phyloP scores from a whole-genome alignment of 257 asterid species.

The Jasminum sambac region DNA sequence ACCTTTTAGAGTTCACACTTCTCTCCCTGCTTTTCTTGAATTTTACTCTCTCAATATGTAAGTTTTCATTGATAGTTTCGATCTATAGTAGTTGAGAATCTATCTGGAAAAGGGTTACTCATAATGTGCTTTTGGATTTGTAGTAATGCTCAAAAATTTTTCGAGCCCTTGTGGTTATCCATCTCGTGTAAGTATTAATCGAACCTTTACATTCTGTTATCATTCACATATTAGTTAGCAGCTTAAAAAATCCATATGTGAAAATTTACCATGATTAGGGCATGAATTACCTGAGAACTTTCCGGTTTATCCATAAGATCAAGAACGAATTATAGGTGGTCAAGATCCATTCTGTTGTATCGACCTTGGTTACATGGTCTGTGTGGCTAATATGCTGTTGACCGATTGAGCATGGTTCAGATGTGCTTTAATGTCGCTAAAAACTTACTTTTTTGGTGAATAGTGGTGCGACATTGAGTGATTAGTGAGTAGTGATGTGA shows the following conservation, averaged over 20 bases:
- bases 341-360: neutral
- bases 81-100: neutral
- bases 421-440: too few species aligned
- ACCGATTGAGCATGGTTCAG: neutral
- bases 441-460: too few species aligned
- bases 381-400: neutral
- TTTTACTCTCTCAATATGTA: neutral
- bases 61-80: neutral
- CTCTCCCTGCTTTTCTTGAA: neutral
- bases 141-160: neutral
- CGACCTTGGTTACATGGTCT: neutral
- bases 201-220: neutral
- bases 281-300: neutral
- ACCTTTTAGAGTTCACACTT: too few species aligned
- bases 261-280: neutral
- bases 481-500: too few species aligned
- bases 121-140: slow-evolving; percentile 26
- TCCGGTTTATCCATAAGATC: slow-evolving; percentile 9
- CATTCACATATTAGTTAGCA: neutral
- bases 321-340: neutral
- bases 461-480: too few species aligned
- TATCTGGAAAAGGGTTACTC: slow-evolving; percentile 10
- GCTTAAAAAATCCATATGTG: neutral
- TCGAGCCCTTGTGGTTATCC: slow-evolving; percentile 18
- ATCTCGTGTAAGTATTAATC: slow-evolving; percentile 14